Evolutionary conservation across 2,329 filamentous ascomycete genomes (phyloP).

Genomic region (Pseudogymnoascus sp.): DNA sequence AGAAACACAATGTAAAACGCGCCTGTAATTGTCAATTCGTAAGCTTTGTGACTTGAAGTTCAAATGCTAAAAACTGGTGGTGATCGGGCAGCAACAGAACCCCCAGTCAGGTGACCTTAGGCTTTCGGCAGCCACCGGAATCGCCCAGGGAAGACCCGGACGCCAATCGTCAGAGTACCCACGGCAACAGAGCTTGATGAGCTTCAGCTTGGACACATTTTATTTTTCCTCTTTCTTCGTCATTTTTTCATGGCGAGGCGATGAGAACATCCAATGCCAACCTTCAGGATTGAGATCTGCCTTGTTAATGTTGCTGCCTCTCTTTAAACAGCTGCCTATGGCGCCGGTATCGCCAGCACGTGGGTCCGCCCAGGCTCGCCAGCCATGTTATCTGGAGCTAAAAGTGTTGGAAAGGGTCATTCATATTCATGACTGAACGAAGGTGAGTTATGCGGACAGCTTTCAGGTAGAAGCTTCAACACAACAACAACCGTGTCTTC

Average conservation of each 20-base stretch:
- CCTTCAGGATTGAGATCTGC: not conserved
- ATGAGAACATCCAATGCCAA: not conserved
- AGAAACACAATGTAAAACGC: not conserved
- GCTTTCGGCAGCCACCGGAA: not conserved
- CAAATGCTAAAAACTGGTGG: not conserved
- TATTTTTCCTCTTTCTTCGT: not conserved
- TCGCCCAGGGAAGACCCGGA: not conserved
- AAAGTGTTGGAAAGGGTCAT: not conserved
- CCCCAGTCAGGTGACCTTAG: not conserved
- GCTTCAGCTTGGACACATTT: not conserved
- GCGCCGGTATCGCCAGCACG: not conserved
- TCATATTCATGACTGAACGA: not conserved
- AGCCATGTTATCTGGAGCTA: slow-evolving; percentile 1
- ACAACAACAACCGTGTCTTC: slow-evolving; percentile 7
- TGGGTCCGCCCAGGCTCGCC: not conserved
- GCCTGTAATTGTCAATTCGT: not conserved
- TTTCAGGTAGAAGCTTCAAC: slow-evolving; percentile 4
- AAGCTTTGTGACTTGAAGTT: not conserved
- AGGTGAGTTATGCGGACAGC: not conserved
- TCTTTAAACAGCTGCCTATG: slow-evolving; percentile 2
- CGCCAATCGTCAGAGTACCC: not conserved
- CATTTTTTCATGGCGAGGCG: not conserved
- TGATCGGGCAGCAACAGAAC: not conserved
- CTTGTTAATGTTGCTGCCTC: slow-evolving; percentile 3
- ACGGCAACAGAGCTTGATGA: not conserved